Base-by-base conservation (phyloP, 495 filamentous ascomycete genomes). In the Podospora anserina region DNA sequence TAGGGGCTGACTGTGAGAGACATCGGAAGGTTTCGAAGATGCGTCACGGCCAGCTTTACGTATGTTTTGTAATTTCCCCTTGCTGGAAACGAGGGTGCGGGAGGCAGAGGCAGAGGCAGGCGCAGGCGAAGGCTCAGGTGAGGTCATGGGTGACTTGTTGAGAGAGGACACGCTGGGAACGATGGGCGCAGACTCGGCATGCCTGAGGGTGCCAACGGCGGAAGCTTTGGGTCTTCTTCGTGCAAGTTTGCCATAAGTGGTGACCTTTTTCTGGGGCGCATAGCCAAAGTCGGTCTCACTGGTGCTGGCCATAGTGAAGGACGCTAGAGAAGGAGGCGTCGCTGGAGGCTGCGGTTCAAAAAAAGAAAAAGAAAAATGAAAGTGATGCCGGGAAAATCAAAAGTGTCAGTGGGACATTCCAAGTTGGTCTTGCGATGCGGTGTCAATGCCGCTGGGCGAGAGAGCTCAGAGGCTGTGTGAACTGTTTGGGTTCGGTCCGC, bases 211-310 rank as follows among this genome's bases (percentile, higher is more conserved):
- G 23, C 23, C 18, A 76, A 20, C 30, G 18, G 61, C 49, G 4
- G 61, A 7, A 18, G 79, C 68, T 18, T 74, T 68, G 53, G 69
- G 49, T 63, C 78, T 72, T 70, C 68, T 77, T 62, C 71, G 78
- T 6, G 71, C 58, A 32, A 72, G 70, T 49, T 78, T 82, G 53
- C 81, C 81, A 68, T 83, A 83, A 11, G 81, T 83, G 28, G 76
- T 63, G 30, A 13, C 20, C n/a, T 71, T 76, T 69, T 71, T 79
- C 66, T 77, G 79, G 63, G 78, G 75, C 32, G 73, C 72, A 67
- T 77, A 77, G 65, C 69, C 76, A 69, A 78, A 77, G 64, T 77
- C 76, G 55, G 74, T 73, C 32, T 82, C 80, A 28, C 70, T 73
- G 58, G 72, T 75, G 11, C 60, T 76, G 16, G 74, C 74, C 79